A percentile compares a stretch with the other conserved stretches of the same genome.
Evolutionary conservation across 768 basidiomycete species (phyloP).

Genomic region (Calocybe indica): DNA sequence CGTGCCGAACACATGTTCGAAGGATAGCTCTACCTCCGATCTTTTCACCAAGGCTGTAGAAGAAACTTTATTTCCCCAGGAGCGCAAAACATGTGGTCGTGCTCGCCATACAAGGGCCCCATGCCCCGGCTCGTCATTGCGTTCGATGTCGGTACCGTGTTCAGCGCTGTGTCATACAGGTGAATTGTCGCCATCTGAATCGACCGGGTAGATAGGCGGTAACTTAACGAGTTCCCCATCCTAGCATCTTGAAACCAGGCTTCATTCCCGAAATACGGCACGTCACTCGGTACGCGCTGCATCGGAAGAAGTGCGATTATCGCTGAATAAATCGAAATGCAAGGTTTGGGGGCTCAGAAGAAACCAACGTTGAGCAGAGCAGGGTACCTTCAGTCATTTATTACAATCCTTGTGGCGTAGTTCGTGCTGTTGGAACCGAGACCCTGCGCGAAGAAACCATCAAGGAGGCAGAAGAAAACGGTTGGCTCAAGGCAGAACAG

Average conservation of each 20-base stretch:
- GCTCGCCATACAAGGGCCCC: slow-evolving; percentile 34
- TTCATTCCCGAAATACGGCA: slow-evolving; percentile 28
- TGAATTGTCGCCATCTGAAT: background rate
- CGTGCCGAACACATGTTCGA: too few species aligned
- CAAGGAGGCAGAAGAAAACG: slow-evolving; percentile 33
- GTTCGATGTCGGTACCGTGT: slow-evolving; percentile 49
- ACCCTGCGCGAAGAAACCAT: slow-evolving; percentile 31
- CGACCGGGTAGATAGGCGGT: background rate
- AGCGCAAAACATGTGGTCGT: too few species aligned
- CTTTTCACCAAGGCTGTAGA: too few species aligned
- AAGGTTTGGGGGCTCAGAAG: slow-evolving; percentile 36
- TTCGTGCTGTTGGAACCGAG: slow-evolving; percentile 43
- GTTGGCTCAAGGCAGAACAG: slow-evolving; percentile 46
- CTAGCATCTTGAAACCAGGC: slow-evolving; percentile 30
- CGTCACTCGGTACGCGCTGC: slow-evolving; percentile 29
- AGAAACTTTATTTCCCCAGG: too few species aligned
- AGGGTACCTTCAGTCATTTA: slow-evolving; percentile 42
- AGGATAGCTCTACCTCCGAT: too few species aligned
- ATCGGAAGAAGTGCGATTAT: slow-evolving; percentile 8
- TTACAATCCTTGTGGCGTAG: slow-evolving; percentile 33
- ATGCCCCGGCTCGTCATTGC: slow-evolving; percentile 39
- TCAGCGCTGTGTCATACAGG: slow-evolving; percentile 42
- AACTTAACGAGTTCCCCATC: background rate
- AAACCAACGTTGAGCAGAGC: slow-evolving; percentile 35
- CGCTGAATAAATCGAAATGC: background rate